Evolutionary conservation across 1,284 basidiomycete species (phyloP).

Genomic region (Singerocomus inundabilis): DNA sequence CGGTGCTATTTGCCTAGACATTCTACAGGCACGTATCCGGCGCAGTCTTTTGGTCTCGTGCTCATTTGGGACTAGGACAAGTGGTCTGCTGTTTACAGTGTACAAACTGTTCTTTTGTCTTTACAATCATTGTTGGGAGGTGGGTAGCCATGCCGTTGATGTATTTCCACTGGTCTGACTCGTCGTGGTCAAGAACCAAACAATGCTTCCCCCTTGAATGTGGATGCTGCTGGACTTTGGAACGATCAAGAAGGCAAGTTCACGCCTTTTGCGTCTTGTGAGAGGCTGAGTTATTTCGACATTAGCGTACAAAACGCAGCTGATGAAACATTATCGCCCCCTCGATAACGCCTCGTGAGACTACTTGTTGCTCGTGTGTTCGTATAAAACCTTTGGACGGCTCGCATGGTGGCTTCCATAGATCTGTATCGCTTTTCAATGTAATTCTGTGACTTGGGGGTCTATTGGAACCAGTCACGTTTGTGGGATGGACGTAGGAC

Average conservation of each 20-base stretch:
- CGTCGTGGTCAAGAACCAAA: conserved; percentile 65
- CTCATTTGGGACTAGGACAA: conserved; percentile 59
- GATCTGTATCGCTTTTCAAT: conserved; percentile 19
- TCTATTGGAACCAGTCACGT: too few relatives aligned
- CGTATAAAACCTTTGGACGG: neutral
- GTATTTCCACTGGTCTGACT: neutral
- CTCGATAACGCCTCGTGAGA: conserved; percentile 46
- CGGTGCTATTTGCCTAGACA: conserved; percentile 83
- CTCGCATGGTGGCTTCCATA: conserved; percentile 9
- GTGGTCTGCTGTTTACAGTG: conserved; percentile 88
- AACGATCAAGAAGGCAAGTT: conserved; percentile 58
- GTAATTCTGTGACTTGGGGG: conserved; percentile 8
- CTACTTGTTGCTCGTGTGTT: conserved; percentile 1
- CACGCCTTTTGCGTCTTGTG: neutral
- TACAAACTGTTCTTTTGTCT: conserved; percentile 84
- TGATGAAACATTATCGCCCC: conserved; percentile 72
- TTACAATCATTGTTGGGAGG: conserved; percentile 83
- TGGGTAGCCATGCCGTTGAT: conserved; percentile 34
- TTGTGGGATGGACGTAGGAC: neutral
- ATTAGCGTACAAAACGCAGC: conserved; percentile 66
- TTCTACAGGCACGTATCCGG: conserved; percentile 58
- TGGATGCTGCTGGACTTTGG: conserved; percentile 81
- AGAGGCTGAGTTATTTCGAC: neutral
- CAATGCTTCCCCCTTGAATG: conserved; percentile 83
- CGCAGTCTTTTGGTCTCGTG: neutral